Evolutionary conservation across 2,329 filamentous ascomycete genomes (phyloP), one percentile per base, ranked within the genome.

Genomic region (Apiospora koreana): DNA sequence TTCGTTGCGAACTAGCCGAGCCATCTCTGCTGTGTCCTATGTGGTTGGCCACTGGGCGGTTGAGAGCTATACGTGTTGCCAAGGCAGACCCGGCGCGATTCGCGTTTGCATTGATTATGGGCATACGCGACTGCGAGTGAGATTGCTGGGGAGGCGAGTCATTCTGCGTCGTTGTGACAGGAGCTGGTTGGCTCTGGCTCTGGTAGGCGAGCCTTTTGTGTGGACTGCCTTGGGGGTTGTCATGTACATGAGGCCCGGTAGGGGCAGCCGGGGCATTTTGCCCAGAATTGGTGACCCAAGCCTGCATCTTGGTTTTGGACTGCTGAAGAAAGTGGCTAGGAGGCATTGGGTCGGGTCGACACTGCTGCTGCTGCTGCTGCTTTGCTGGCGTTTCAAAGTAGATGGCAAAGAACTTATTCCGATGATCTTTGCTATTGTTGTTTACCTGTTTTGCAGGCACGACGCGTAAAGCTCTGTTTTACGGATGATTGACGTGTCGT

Each of bases 281-380:
- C 70, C 75, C 78, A 42, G 75, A 75, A 70, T 74, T 79, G 31
- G 77, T 77, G 38, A 79, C 78, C 77, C 77, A 79, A 72, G 77
- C 78, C 70, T 79, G 78, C 78, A 79, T 79, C 71, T 78, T 79
- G 23, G 69, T 76, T 72, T 76, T 79, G 16, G 76, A 79, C 45
- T 76, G 73, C 71, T 78, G 76, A n/a, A 79, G 74, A 74, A 79
- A 78, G 46, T 76, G 73, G 70, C 74, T 77, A 25, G 76, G 75
- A 69, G 76, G 75, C 77, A 79, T 79, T 72, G 72, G 75, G 73
- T 72, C 69, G 72, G 75, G 74, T 73, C 69, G 64, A 67, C 8
- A 4, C 35, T 45, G 28, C 18, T 46, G 64, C 68, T 72, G 64
- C 65, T 35, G 3, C 35, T 45, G 28, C 18, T 46, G 64, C 68